Percentiles rank a stretch among this genome's conserved stretches.
phyloP scores from a whole-genome alignment of 139 green algal genomes.

The Picochlorum costavermella region DNA sequence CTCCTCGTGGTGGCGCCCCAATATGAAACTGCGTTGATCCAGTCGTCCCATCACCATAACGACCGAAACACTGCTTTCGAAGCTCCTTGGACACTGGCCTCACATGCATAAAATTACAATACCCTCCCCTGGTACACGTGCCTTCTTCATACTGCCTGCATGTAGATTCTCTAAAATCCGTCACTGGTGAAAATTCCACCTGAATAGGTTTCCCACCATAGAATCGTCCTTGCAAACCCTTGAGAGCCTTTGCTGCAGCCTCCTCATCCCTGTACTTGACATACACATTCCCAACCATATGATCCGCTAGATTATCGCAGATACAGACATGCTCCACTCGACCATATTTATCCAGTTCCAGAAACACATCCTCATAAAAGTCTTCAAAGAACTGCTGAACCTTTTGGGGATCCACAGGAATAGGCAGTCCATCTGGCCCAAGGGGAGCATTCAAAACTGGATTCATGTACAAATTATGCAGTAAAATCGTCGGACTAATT shows the following conservation, averaged over 20 bases:
- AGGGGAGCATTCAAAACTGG: conserved; percentile 74
- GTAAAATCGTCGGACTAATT: conserved; percentile 79
- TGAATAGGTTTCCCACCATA: conserved; percentile 85
- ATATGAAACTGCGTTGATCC: conserved; percentile 26
- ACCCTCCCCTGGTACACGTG: conserved; percentile 89
- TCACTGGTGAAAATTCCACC: conserved; percentile 93
- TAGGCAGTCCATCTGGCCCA: conserved; percentile 72
- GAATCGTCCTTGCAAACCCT: conserved; percentile 62
- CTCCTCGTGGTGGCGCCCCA: not conserved
- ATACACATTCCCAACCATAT: conserved; percentile 96
- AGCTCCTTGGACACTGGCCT: conserved; percentile 69
- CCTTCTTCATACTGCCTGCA: conserved; percentile 98
- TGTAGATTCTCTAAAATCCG: conserved; percentile 93
- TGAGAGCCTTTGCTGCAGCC: conserved; percentile 50
- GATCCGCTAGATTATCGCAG: conserved; percentile 96
- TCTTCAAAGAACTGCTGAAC: conserved; percentile 92
- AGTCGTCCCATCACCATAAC: conserved; percentile 53
- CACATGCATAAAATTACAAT: conserved; percentile 99
- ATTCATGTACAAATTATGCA: conserved; percentile 97
- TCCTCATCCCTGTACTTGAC: conserved; percentile 91
- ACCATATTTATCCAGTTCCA: conserved; percentile 86
- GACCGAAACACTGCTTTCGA: conserved; percentile 61
- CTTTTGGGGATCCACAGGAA: conserved; percentile 67
- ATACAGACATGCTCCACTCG: conserved; percentile 95
- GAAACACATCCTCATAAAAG: conserved; percentile 98